Percentiles rank a stretch among this genome's conserved stretches.
These are phyloP conservation scores for Aspergillus homomorphus DNA, from an alignment of 495 filamentous ascomycete genomes.

Conservation along the genomic window DNA sequence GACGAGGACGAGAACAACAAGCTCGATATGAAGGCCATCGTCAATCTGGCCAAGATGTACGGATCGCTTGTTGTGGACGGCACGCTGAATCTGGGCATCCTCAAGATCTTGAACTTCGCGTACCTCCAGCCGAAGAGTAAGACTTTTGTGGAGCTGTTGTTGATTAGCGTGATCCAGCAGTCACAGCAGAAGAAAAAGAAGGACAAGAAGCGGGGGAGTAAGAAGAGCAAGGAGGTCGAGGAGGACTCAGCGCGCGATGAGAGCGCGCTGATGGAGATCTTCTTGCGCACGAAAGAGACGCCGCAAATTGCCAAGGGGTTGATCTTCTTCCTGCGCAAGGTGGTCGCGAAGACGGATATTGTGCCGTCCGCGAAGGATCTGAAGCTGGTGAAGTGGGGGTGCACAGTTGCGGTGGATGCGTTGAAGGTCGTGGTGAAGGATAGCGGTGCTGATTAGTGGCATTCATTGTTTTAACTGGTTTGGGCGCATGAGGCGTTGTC, in stretches of 20 bases:
- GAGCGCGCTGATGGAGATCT: slow-evolving; percentile 59
- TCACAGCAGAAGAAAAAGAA: slow-evolving; percentile 45
- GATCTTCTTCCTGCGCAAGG: slow-evolving; percentile 74
- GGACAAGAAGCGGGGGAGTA: slow-evolving; percentile 24
- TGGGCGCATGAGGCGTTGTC: slow-evolving; percentile 4
- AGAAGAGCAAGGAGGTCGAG: slow-evolving; percentile 21
- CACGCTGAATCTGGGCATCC: slow-evolving; percentile 56
- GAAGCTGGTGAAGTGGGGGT: slow-evolving; percentile 64
- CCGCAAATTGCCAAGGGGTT: slow-evolving; percentile 66
- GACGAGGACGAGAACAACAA: slow-evolving; percentile 47
- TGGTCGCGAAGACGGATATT: slow-evolving; percentile 71
- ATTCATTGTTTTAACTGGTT: background rate
- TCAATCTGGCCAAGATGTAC: slow-evolving; percentile 87
- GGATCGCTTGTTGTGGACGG: slow-evolving; percentile 68
- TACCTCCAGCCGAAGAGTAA: slow-evolving; percentile 74
- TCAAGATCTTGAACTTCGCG: slow-evolving; percentile 76
- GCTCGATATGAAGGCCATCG: slow-evolving; percentile 61
- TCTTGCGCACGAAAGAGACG: slow-evolving; percentile 55
- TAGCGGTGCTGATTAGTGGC: slow-evolving; percentile 2
- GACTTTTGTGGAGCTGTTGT: slow-evolving; percentile 72
- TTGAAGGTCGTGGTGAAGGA: slow-evolving; percentile 49
- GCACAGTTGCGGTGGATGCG: slow-evolving; percentile 58
- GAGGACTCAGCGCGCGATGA: slow-evolving; percentile 41
- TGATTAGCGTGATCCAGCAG: slow-evolving; percentile 71
- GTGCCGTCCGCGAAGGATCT: slow-evolving; percentile 58